phyloP scores from a whole-genome alignment of 2,329 filamentous ascomycete species.

The Fusarium hainanense region DNA sequence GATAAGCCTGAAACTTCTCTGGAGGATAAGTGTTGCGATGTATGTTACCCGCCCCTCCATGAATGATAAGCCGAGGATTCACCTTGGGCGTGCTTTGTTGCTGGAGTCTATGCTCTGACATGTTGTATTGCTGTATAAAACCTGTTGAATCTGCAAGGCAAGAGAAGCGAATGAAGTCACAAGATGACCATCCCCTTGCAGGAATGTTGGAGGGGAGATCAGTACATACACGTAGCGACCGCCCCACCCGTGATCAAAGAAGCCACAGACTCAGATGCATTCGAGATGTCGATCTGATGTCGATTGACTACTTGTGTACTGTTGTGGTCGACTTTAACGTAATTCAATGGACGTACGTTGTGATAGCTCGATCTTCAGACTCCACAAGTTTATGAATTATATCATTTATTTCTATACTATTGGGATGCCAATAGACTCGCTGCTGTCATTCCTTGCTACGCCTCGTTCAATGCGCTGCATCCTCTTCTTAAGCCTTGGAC shows the following conservation, averaged over 20 bases:
- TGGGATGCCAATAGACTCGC: background rate
- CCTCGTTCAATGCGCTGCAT: background rate
- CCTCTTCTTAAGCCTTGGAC: background rate
- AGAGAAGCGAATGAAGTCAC: background rate
- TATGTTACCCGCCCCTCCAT: conserved; percentile 79
- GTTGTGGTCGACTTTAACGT: background rate
- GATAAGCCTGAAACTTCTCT: conserved; percentile 68
- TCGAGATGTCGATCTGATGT: background rate
- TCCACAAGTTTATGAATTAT: background rate
- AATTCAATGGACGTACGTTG: background rate
- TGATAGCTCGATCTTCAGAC: background rate
- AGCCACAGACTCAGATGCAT: background rate
- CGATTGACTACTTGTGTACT: background rate
- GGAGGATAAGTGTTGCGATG: conserved; percentile 68
- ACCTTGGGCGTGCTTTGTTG: conserved; percentile 38
- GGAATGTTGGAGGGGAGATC: background rate
- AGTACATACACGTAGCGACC: background rate
- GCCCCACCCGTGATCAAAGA: background rate
- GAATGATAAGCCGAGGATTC: conserved; percentile 73
- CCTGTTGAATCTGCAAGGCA: background rate
- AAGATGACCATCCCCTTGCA: background rate
- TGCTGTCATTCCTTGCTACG: background rate
- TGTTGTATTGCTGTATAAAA: background rate
- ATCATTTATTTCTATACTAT: background rate
- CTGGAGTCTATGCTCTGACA: background rate